Evolutionary conservation across 768 basidiomycete genomes (phyloP), one percentile per base, ranked within the genome.

Genomic region (Scleroderma citrinum): DNA sequence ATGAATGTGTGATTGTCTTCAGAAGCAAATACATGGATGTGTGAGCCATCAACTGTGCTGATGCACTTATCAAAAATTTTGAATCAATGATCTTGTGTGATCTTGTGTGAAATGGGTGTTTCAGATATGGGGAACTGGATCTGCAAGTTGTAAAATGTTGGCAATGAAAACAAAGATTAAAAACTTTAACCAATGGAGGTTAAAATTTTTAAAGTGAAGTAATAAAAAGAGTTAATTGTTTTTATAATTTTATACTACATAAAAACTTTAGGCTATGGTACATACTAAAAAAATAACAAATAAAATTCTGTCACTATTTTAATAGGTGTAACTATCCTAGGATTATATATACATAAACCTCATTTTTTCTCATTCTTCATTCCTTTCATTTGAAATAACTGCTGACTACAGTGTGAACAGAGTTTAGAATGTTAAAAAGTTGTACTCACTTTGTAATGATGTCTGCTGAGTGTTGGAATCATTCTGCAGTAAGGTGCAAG

Each of bases 11-110:
- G 46, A 1, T 47, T 24, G 30, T 41, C 30, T 7, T 8, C 14
- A 6, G 26, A 17, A 12, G 40, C 13, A n/a, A 40, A 40, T 7
- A 42, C 40, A 14, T 7, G 40, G 10, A 49, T 26, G 5, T 52
- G 41, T 0, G 16, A 49, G 23, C 46, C 34, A 36, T 52, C 46
- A 14, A 52, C 19, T 3, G 46, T 31, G 5, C 46, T 39, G 8
- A 47, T 30, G 26, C 45, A 47, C n/a, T 43, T 6, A 4, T 34
- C 12, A 8, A 52, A 48, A 17, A 48, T 43, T 17, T 38, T 38
- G 36, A 38, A 46, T 3, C 13, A 12, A 43, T 23, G 39, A 41
- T 40, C 48, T 11, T 32, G 12, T 5, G 20, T 7, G 19, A 44
- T 36, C 14, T 8, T 45, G 7, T 14, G n/a, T n/a, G 24, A 50